Conservation (phyloP, 768 basidiomycete species). For the Ramaria rubella region DNA sequence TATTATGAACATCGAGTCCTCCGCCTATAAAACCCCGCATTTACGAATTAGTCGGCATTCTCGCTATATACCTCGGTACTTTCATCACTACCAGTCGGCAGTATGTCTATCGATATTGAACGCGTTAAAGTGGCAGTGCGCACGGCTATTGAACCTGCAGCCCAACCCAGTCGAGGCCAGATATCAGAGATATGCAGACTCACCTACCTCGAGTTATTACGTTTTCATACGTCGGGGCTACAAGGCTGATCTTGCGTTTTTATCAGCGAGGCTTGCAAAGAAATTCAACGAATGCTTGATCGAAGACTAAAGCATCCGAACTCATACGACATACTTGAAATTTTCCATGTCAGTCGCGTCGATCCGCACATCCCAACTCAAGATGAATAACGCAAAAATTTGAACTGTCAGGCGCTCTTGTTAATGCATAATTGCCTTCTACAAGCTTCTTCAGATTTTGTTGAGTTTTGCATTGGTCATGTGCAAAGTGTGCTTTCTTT, state of each 20-base stretch:
- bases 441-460: background rate
- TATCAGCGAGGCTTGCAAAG: background rate
- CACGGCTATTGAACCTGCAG: background rate
- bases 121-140: background rate
- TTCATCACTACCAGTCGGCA: no score
- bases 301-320: background rate
- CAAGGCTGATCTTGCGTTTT: background rate
- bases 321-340: background rate
- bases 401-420: background rate
- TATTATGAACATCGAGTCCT: no score
- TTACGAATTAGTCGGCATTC: no score
- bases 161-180: background rate
- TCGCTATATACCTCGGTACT: no score
- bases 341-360: background rate
- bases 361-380: background rate
- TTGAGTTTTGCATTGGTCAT: background rate
- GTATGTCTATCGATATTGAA: background rate
- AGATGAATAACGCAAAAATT: background rate
- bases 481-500: background rate
- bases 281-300: background rate
- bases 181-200: background rate
- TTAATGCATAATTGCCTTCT: background rate
- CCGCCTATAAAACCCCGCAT: no score
- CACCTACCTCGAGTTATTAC: background rate
- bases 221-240: background rate